Conservation (phyloP, 768 basidiomycete species). For the Pleurotus sapidus region DNA sequence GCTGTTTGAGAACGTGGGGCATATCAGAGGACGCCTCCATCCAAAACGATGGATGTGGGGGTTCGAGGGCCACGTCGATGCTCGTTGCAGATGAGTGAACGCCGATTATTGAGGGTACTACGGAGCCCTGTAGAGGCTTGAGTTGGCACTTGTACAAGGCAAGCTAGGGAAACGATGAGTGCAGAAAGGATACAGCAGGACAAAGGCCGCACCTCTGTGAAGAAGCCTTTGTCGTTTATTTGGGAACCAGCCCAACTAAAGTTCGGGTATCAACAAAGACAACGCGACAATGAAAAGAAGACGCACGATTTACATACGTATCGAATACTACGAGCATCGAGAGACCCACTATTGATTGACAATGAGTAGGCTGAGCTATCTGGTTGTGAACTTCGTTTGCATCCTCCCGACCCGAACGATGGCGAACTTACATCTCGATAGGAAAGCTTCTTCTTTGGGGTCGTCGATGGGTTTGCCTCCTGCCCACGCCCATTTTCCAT, state of each 20-base stretch:
- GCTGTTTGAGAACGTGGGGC: constrained; percentile 51
- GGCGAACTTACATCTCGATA: constrained; percentile 1
- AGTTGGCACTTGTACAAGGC: constrained; percentile 51
- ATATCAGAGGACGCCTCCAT: constrained; percentile 57
- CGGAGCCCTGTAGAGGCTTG: constrained; percentile 45
- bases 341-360: constrained; percentile 5
- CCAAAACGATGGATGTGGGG: constrained; percentile 60
- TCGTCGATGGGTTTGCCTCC: constrained; percentile 7
- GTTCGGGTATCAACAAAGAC: background rate
- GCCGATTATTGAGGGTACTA: constrained; percentile 53
- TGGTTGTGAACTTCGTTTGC: background rate
- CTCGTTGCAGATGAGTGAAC: constrained; percentile 36
- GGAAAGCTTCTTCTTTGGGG: background rate
- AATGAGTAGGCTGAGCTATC: constrained; percentile 8
- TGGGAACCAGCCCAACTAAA: constrained; percentile 8
- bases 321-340: constrained; percentile 7
- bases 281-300: background rate
- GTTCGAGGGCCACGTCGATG: constrained; percentile 46
- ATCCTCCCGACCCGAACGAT: background rate
- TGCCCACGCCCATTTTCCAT: constrained; percentile 13
- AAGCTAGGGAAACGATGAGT: constrained; percentile 30
- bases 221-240: background rate
- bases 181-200: background rate
- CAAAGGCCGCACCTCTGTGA: background rate
- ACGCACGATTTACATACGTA: constrained; percentile 12